Conservation (phyloP, 2,329 filamentous ascomycete genomes). For the Akanthomyces dipterigenus region DNA sequence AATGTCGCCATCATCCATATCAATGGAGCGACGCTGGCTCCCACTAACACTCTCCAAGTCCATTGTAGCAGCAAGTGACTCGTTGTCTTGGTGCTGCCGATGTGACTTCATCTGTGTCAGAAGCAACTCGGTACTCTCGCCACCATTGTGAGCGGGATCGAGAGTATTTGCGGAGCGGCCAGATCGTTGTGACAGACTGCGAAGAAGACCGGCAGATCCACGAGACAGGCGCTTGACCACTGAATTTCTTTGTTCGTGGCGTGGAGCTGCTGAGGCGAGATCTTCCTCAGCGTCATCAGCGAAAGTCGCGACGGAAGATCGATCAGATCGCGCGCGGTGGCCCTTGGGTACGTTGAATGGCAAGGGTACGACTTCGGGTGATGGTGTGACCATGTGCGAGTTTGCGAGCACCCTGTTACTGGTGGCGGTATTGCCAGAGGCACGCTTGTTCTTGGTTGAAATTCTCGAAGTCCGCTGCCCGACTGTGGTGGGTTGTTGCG, state of each 20-base stretch:
- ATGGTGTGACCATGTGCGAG: conserved; percentile 25
- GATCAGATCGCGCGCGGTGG: conserved; percentile 35
- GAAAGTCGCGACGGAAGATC: conserved; percentile 64
- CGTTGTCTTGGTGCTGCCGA: conserved; percentile 34
- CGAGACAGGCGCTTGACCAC: conserved; percentile 43
- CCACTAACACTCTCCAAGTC: conserved; percentile 43
- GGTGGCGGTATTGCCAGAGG: conserved; percentile 17
- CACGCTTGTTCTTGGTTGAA: conserved; percentile 15
- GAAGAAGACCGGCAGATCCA: conserved; percentile 33
- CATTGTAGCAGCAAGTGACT: conserved; percentile 52
- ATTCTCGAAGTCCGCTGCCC: not conserved
- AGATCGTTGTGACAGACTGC: conserved; percentile 28
- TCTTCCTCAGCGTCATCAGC: conserved; percentile 57
- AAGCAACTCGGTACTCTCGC: conserved; percentile 41
- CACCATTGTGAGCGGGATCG: conserved; percentile 17
- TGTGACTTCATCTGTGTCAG: conserved; percentile 24
- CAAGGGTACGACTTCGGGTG: conserved; percentile 52
- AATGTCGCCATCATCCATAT: not conserved
- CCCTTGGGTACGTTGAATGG: conserved; percentile 55
- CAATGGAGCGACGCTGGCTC: conserved; percentile 27
- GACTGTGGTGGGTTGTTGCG: not conserved
- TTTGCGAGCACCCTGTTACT: conserved; percentile 14
- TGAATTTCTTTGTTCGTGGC: conserved; percentile 28
- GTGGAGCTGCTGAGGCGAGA: conserved; percentile 12
- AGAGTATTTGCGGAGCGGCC: not conserved